These are phyloP conservation scores for Nothomitra cinnamomea DNA, from an alignment of 2,329 filamentous ascomycete genomes.

Conservation along the genomic window DNA sequence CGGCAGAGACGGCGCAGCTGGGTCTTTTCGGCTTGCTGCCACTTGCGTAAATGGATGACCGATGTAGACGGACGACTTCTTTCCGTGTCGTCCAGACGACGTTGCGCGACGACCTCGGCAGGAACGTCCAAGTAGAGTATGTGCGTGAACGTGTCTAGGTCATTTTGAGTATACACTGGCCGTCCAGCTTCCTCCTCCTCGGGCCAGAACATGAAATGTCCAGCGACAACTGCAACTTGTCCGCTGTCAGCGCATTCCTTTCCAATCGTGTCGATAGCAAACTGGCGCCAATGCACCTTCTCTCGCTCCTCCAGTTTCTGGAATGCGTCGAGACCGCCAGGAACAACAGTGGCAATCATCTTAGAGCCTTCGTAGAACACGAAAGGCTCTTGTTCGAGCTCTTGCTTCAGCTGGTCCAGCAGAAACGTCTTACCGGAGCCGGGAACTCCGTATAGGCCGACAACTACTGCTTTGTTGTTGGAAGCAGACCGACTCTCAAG, in stretches of 20 bases:
- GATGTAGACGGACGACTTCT: slow-evolving; percentile 22
- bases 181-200: slow-evolving; percentile 18
- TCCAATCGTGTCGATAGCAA: slow-evolving; percentile 30
- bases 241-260: slow-evolving; percentile 20
- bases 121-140: slow-evolving; percentile 37
- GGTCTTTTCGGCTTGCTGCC: slow-evolving; percentile 30
- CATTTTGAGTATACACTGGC: slow-evolving; percentile 26
- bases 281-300: slow-evolving; percentile 24
- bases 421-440: slow-evolving; percentile 36
- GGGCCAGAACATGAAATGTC: slow-evolving; percentile 38
- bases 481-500: slow-evolving; percentile 7
- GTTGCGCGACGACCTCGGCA: slow-evolving; percentile 21
- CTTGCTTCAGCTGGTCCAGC: slow-evolving; percentile 23
- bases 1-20: slow-evolving; percentile 28
- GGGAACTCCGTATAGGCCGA: slow-evolving; percentile 38
- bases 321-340: slow-evolving; percentile 33
- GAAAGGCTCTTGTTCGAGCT: slow-evolving; percentile 22
- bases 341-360: slow-evolving; percentile 25
- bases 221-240: slow-evolving; percentile 31
- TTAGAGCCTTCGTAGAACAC: slow-evolving; percentile 36
- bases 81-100: slow-evolving; percentile 22
- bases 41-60: slow-evolving; percentile 25
- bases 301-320: slow-evolving; percentile 20
- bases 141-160: slow-evolving; percentile 34
- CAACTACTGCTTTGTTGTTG: slow-evolving; percentile 22